phyloP scores from a whole-genome alignment of 345 rosid species.

The Salix brachista region DNA sequence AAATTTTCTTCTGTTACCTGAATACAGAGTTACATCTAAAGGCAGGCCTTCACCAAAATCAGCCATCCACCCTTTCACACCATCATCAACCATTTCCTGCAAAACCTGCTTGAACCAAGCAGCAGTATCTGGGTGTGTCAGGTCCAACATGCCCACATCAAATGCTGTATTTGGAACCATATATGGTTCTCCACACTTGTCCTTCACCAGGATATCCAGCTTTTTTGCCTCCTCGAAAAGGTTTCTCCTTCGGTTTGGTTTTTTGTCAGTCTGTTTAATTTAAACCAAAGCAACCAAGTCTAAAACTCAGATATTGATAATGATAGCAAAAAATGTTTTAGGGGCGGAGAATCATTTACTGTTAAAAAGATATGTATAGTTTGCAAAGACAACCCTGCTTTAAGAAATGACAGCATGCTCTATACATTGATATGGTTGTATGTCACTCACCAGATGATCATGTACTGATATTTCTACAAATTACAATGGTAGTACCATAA shows the following conservation, averaged over 20 bases:
- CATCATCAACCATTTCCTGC: constrained; percentile 62
- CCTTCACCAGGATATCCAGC: constrained; percentile 55
- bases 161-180: constrained; percentile 75
- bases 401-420: background rate
- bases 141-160: constrained; percentile 71
- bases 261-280: constrained; percentile 44
- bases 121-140: constrained; percentile 61
- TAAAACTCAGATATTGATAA: background rate
- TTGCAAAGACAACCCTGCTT: background rate
- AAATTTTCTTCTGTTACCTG: constrained; percentile 36
- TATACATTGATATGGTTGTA: background rate
- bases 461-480: background rate
- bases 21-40: constrained; percentile 51
- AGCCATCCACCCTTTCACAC: constrained; percentile 80
- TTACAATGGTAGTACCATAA: background rate
- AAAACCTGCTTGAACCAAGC: constrained; percentile 64
- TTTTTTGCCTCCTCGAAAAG: constrained; percentile 59
- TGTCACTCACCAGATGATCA: background rate
- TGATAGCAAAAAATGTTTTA: background rate
- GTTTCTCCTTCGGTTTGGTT: constrained; percentile 50
- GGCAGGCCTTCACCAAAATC: constrained; percentile 85
- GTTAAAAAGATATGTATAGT: background rate
- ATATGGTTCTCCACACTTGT: constrained; percentile 49
- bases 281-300: constrained; percentile 9
- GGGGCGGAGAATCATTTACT: constrained; percentile 1